A percentile compares a stretch with the other conserved stretches of the same genome.
Evolutionary conservation across 192 early-diverging fungal species (phyloP).

Genomic region (Ramicandelaber brevisporus): DNA sequence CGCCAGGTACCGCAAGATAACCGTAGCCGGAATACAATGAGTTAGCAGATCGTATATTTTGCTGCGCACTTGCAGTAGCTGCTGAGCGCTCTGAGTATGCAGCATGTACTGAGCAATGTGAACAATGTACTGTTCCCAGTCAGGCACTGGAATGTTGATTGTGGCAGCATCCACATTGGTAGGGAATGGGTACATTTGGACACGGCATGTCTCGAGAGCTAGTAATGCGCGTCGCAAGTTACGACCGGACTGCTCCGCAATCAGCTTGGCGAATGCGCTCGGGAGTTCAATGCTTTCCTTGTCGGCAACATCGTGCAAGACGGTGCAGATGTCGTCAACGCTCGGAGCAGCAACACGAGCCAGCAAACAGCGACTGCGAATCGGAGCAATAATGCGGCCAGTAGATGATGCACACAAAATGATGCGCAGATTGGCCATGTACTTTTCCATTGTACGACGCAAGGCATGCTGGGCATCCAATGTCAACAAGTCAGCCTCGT

Average conservation of each 20-base stretch:
- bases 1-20: constrained; percentile 57
- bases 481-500: constrained; percentile 75
- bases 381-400: constrained; percentile 75
- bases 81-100: constrained; percentile 44
- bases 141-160: constrained; percentile 36
- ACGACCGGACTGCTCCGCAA: constrained; percentile 44
- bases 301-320: constrained; percentile 48
- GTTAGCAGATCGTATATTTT: constrained; percentile 67
- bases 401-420: constrained; percentile 80
- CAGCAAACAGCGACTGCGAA: constrained; percentile 75
- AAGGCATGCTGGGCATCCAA: constrained; percentile 86
- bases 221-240: constrained; percentile 77
- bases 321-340: constrained; percentile 37
- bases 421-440: constrained; percentile 74
- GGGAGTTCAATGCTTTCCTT: constrained; percentile 52
- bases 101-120: constrained; percentile 41
- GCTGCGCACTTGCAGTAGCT: constrained; percentile 38
- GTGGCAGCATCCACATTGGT: constrained; percentile 19
- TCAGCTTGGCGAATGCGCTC: constrained; percentile 22
- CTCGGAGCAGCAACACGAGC: constrained; percentile 66
- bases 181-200: constrained; percentile 29
- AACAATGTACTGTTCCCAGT: constrained; percentile 70
- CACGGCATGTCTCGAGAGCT: constrained; percentile 62
- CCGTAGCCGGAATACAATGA: constrained; percentile 67
- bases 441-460: constrained; percentile 99